A percentile compares a stretch with the other conserved stretches of the same genome.
Conservation (phyloP, 495 filamentous ascomycete genomes). For the Hyaloscypha bicolor region DNA sequence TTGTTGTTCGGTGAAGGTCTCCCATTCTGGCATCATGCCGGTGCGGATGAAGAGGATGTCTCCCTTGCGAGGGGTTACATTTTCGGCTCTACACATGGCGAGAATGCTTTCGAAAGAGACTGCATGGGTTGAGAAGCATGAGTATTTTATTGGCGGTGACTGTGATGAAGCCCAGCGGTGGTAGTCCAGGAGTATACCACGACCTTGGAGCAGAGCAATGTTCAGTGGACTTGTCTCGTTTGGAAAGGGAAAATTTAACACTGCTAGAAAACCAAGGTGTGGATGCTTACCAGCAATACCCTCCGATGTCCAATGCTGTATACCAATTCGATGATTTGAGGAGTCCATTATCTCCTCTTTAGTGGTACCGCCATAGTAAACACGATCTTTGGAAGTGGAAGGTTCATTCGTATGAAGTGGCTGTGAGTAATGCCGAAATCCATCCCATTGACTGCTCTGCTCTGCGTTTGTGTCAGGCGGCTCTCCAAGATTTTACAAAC, state of each 20-base stretch:
- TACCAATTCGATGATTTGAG: constrained; percentile 30
- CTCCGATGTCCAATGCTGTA: constrained; percentile 47
- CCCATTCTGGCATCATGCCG: constrained; percentile 60
- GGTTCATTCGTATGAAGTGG: constrained; percentile 14
- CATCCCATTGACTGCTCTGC: constrained; percentile 70
- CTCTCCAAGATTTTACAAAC: not conserved
- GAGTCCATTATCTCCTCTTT: constrained; percentile 30
- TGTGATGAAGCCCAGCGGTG: constrained; percentile 38
- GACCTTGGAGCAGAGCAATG: constrained; percentile 25
- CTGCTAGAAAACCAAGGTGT: not conserved
- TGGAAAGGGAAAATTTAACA: not conserved
- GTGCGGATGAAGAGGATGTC: constrained; percentile 66
- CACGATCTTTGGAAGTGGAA: constrained; percentile 33
- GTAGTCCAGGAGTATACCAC: constrained; percentile 52
- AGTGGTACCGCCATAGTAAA: constrained; percentile 35
- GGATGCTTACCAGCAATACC: constrained; percentile 37
- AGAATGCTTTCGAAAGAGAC: constrained; percentile 57
- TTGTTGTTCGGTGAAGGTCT: constrained; percentile 41
- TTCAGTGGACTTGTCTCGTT: not conserved
- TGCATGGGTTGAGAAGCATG: constrained; percentile 53
- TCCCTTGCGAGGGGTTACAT: constrained; percentile 56
- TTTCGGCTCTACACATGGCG: constrained; percentile 53
- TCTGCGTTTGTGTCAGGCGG: constrained; percentile 13
- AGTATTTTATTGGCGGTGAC: constrained; percentile 49
- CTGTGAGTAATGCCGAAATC: constrained; percentile 54